Percentiles rank a stretch among this genome's conserved stretches.
Evolutionary conservation across 495 filamentous ascomycete genomes (phyloP).

Genomic region (Tetracladium marchalianum): DNA sequence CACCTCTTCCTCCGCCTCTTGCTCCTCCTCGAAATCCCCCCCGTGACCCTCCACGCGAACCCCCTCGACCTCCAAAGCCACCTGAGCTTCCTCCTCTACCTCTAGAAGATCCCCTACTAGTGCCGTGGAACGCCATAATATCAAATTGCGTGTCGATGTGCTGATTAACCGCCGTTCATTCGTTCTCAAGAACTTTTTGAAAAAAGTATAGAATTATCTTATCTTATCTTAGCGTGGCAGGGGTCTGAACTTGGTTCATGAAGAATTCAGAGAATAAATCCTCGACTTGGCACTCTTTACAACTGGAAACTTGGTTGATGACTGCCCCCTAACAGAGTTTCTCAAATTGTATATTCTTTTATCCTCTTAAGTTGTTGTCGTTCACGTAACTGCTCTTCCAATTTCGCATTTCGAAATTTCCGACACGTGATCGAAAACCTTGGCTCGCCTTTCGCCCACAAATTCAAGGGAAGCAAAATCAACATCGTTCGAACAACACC

Average conservation of each 20-base stretch:
- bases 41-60: constrained; percentile 19
- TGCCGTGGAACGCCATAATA: constrained; percentile 18
- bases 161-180: background rate
- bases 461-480: constrained; percentile 6
- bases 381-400: no score
- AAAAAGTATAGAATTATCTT: constrained; percentile 2
- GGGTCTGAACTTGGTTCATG: background rate
- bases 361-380: no score
- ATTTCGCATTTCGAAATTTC: no score
- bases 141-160: background rate
- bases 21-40: constrained; percentile 28
- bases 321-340: no score
- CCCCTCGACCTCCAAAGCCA: constrained; percentile 13
- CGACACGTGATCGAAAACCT: no score
- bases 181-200: background rate
- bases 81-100: constrained; percentile 20
- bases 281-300: no score
- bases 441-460: background rate
- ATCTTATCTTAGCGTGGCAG: constrained; percentile 13
- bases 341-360: no score
- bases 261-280: no score
- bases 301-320: no score
- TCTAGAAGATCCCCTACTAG: constrained; percentile 18
- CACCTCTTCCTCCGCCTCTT: constrained; percentile 27
- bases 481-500: constrained; percentile 3